phyloP scores from a whole-genome alignment of 371 early-diverging fungal genomes.

The Smittium culicis region DNA sequence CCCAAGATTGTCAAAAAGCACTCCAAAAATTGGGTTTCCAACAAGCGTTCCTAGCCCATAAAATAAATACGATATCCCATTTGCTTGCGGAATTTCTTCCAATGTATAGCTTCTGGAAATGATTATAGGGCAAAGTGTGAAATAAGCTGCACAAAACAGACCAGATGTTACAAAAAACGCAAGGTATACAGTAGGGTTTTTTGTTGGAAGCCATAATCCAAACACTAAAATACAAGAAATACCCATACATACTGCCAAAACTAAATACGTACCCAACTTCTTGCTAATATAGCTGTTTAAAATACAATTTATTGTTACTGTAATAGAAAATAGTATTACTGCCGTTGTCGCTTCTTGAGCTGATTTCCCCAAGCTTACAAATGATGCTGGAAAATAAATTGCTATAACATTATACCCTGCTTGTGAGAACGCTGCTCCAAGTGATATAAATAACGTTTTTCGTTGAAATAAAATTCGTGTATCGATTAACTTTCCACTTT shows the following conservation, averaged over 20 bases:
- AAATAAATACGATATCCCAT: conserved; percentile 20
- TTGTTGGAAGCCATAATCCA: conserved; percentile 12
- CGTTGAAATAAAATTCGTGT: conserved; percentile 31
- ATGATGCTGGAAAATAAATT: not conserved
- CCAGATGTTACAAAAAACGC: conserved; percentile 32
- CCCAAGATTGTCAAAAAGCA: conserved; percentile 21
- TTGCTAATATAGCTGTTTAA: conserved; percentile 44
- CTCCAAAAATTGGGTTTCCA: conserved; percentile 22
- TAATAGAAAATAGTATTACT: conserved; percentile 38
- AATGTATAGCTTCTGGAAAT: conserved; percentile 26
- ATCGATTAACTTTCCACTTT: conserved; percentile 30
- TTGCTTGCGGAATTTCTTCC: conserved; percentile 18
- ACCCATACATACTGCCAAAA: conserved; percentile 22
- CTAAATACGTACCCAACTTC: conserved; percentile 42
- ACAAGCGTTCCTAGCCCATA: conserved; percentile 20
- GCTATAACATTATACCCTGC: not conserved
- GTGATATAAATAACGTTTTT: not conserved
- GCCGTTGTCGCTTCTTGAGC: conserved; percentile 26
- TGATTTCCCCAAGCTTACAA: not conserved
- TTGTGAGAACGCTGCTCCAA: not conserved
- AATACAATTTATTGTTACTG: conserved; percentile 49
- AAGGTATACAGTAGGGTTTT: conserved; percentile 27
- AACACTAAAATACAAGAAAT: conserved; percentile 12
- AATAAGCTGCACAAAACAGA: conserved; percentile 30
- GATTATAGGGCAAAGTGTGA: conserved; percentile 33